phyloP scores from a whole-genome alignment of 495 filamentous ascomycete species.

The Hypoxylon intermedium region DNA sequence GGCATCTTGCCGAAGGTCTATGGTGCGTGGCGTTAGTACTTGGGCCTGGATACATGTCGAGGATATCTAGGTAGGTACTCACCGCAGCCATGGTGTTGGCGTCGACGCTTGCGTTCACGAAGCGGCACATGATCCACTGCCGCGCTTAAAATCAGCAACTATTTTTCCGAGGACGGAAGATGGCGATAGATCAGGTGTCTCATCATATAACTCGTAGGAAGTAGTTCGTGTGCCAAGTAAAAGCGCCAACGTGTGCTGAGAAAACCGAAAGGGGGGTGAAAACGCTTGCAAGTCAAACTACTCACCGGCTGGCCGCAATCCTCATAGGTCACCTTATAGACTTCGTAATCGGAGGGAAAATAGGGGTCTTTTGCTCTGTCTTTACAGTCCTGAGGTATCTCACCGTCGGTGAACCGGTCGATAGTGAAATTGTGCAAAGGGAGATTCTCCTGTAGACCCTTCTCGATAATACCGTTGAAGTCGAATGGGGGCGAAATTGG shows the following conservation, averaged over 20 bases:
- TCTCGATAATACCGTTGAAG: slow-evolving; percentile 2
- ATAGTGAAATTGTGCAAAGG: not conserved
- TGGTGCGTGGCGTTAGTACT: too few relatives aligned
- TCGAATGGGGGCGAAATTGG: slow-evolving; percentile 1
- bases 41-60: too few relatives aligned
- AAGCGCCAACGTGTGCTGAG: too few relatives aligned
- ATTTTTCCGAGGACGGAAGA: not conserved
- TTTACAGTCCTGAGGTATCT: slow-evolving; percentile 8
- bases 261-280: not conserved
- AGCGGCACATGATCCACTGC: slow-evolving; percentile 44
- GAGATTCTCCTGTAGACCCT: not conserved
- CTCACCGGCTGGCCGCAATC: slow-evolving; percentile 37
- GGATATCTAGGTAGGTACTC: not conserved
- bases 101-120: slow-evolving; percentile 31
- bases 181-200: not conserved
- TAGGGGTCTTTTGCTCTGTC: not conserved
- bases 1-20: slow-evolving; percentile 44
- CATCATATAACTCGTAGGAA: too few relatives aligned
- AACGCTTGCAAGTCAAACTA: too few relatives aligned
- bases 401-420: not conserved
- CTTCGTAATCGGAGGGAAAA: slow-evolving; percentile 32
- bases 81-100: slow-evolving; percentile 30
- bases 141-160: not conserved
- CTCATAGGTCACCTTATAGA: slow-evolving; percentile 43
- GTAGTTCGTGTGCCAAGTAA: too few relatives aligned